Percentiles rank a stretch among this genome's conserved stretches.
Evolutionary conservation across 2,329 filamentous ascomycete genomes (phyloP).

Genomic region (Nothomitra cinnamomea): DNA sequence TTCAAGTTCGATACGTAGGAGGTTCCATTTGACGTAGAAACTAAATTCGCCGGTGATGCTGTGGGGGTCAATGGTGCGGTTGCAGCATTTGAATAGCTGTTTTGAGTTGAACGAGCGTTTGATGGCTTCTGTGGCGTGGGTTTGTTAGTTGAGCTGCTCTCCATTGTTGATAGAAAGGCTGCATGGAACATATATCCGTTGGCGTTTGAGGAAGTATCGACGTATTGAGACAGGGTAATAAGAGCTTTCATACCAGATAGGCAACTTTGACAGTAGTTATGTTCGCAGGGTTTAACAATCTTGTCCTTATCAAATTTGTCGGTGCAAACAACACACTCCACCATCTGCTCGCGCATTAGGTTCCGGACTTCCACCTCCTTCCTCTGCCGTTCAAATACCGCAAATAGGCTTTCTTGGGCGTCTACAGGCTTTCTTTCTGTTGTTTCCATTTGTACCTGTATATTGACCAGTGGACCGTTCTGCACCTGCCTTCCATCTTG

Average conservation of each 20-base stretch:
- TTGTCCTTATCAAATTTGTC: background rate
- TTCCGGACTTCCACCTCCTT: background rate
- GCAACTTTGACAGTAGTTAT: background rate
- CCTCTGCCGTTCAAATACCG: background rate
- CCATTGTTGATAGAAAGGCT: too few species aligned
- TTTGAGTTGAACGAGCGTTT: background rate
- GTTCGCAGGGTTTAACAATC: background rate
- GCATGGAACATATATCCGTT: background rate
- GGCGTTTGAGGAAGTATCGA: background rate
- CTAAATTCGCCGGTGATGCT: background rate
- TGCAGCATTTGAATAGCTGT: background rate
- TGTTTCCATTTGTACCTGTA: too few species aligned
- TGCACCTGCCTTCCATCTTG: too few species aligned
- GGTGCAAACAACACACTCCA: background rate
- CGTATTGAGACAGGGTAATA: background rate
- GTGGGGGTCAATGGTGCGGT: background rate
- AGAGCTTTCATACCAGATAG: background rate
- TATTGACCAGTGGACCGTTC: too few species aligned
- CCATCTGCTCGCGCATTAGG: background rate
- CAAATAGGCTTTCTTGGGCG: too few species aligned
- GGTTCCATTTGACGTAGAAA: constrained; percentile 11
- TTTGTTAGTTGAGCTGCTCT: background rate
- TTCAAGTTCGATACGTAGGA: constrained; percentile 14
- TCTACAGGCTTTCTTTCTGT: too few species aligned
- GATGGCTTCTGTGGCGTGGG: background rate